A percentile compares a stretch with the other conserved stretches of the same genome.
Evolutionary conservation across 2,329 filamentous ascomycete genomes (phyloP).

Genomic region (Epichloe baconii): DNA sequence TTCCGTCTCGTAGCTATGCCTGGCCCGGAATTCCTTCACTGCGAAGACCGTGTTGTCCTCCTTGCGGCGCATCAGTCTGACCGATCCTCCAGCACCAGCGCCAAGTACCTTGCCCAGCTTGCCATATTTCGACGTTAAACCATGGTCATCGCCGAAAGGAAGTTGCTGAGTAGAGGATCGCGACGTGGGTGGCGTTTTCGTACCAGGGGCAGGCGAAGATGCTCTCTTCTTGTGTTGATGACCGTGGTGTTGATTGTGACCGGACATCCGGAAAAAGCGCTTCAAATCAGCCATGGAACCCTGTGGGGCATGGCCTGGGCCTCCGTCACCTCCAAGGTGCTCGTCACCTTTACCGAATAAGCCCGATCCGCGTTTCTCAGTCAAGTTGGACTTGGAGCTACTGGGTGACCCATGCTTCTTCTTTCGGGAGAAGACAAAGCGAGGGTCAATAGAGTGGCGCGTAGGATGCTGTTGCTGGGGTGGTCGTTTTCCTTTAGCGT

Average conservation of each 20-base stretch:
- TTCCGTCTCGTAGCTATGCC: constrained; percentile 85
- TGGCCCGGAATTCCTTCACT: constrained; percentile 89
- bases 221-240: constrained; percentile 61
- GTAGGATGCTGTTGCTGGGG: constrained; percentile 53
- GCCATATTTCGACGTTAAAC: constrained; percentile 80
- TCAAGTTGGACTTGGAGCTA: constrained; percentile 37
- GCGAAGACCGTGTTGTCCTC: constrained; percentile 91
- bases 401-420: constrained; percentile 51
- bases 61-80: constrained; percentile 84
- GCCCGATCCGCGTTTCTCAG: constrained; percentile 41
- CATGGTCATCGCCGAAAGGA: constrained; percentile 90
- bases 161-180: constrained; percentile 45
- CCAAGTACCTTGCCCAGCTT: constrained; percentile 91
- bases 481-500: constrained; percentile 67
- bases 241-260: constrained; percentile 47
- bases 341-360: constrained; percentile 24
- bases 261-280: constrained; percentile 82
- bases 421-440: constrained; percentile 72
- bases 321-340: constrained; percentile 15
- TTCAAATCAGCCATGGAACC: constrained; percentile 91
- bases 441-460: constrained; percentile 53
- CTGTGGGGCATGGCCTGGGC: constrained; percentile 26
- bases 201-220: constrained; percentile 44
- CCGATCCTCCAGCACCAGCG: constrained; percentile 86
- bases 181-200: constrained; percentile 32